Evolutionary conservation across 768 basidiomycete genomes (phyloP), one percentile per base, ranked within the genome.

Genomic region (Boletus edulis): DNA sequence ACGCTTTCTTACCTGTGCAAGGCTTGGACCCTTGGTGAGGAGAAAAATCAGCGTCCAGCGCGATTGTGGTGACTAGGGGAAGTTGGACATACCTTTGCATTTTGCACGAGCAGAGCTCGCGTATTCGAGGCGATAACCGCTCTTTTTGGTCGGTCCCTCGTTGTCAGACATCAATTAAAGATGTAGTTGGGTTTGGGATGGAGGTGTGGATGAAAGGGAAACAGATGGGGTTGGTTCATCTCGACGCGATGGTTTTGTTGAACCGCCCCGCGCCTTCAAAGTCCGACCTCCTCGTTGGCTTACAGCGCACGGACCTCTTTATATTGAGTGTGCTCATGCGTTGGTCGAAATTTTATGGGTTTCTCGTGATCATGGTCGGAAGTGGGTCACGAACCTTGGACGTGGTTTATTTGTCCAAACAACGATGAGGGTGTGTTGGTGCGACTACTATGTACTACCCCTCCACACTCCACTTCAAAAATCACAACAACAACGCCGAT

Each of bases 121-220:
- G 71, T 91, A 91, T 72, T 92, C 90, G 40, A 92, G 75, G 61
- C 90, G 84, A 74, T 92, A 92, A 57, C 86, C 86, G 46, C 67
- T 54, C 52, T 69, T 72, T 29, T 64, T 72, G 14, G 72, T 54
- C 54, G 62, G 29, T 61, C 71, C 70, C 71, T 71, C 70, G 62
- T 58, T 71, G 62, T 71, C 70, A 61, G 70, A 71, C 70, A 71
- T 71, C 66, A 38, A 31, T 62, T 14, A 60, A 57, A 58, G 57
- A 51, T 58, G 53, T 58, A 32, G 63, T 55, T 61, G 52, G 53
- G 52, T 24, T 52, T 46, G 46, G 54, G 44, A 54, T 55, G 60
- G 56, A 42, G 56, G 48, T 58, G 60, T 58, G 63, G 63, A 61
- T 58, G 69, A 67, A 69, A 66, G 62, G 59, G 57, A 62, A 64